Evolutionary conservation across 2,329 filamentous ascomycete genomes (phyloP).

Genomic region (Trichophyton mentagrophytes): DNA sequence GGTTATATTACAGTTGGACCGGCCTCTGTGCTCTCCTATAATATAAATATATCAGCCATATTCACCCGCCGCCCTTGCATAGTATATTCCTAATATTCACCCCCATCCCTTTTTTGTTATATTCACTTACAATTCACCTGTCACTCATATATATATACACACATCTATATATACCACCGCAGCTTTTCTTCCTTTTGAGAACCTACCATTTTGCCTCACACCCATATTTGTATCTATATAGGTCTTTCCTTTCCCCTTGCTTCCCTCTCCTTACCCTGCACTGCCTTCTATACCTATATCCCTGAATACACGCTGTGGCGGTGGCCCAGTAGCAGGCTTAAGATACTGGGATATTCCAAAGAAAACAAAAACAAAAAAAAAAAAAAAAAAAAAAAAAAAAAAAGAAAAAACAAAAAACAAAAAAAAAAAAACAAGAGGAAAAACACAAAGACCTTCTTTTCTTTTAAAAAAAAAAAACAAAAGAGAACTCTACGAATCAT

Average conservation of each 20-base stretch:
- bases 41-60: neutral
- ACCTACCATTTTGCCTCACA: neutral
- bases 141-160: neutral
- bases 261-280: neutral
- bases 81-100: neutral
- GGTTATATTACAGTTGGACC: neutral
- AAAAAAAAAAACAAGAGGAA: no score
- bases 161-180: neutral
- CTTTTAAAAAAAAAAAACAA: no score
- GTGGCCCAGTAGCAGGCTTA: neutral
- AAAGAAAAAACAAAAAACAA: no score
- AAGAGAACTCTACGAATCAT: no score
- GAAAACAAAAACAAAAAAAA: no score
- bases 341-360: conserved; percentile 1
- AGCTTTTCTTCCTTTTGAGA: neutral
- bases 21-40: neutral
- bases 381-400: no score
- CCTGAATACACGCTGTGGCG: conserved; percentile 1
- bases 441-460: no score
- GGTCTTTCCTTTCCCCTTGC: neutral
- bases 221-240: neutral
- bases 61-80: neutral
- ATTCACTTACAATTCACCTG: neutral
- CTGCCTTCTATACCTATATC: neutral
- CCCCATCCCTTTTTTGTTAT: neutral